A percentile compares a stretch with the other conserved stretches of the same genome.
Conservation (phyloP, 2,329 filamentous ascomycete species). For the Penicillium sp. region DNA sequence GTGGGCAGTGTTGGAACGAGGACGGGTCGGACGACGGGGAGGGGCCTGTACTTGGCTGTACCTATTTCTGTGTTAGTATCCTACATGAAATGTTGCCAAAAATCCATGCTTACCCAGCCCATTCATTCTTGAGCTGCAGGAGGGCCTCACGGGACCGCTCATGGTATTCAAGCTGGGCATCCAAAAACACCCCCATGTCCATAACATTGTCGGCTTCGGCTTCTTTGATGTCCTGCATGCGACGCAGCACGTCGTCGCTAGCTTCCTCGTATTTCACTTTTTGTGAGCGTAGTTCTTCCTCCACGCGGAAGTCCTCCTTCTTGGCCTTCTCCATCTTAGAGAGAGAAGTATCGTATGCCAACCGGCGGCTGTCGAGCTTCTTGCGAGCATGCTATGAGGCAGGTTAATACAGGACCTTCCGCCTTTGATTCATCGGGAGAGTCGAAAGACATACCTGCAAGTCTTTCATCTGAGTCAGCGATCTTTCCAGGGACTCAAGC, state of each 20-base stretch:
- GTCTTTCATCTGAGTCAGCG: constrained; percentile 92
- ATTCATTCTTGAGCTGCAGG: constrained; percentile 64
- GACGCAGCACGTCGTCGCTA: constrained; percentile 82
- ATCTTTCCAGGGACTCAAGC: constrained; percentile 89
- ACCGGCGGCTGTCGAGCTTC: constrained; percentile 84
- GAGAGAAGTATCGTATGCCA: constrained; percentile 87
- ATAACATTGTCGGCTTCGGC: constrained; percentile 77
- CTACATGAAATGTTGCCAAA: neutral
- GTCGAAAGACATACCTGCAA: constrained; percentile 69
- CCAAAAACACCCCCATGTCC: constrained; percentile 77
- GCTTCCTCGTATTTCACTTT: constrained; percentile 97
- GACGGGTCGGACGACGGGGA: constrained; percentile 48
- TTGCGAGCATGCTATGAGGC: constrained; percentile 67
- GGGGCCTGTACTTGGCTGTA: constrained; percentile 24
- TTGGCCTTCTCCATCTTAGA: constrained; percentile 91
- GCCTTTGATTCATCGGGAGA: neutral
- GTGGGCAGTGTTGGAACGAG: constrained; percentile 63
- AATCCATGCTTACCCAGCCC: constrained; percentile 55
- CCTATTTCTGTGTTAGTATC: constrained; percentile 13
- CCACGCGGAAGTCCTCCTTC: constrained; percentile 86
- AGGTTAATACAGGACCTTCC: constrained; percentile 1
- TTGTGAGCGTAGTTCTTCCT: constrained; percentile 85
- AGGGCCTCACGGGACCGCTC: constrained; percentile 87
- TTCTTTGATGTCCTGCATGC: constrained; percentile 97
- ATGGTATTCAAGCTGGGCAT: constrained; percentile 86